Conservation (phyloP, 768 basidiomycete species). For the Kondoa subrosea region DNA sequence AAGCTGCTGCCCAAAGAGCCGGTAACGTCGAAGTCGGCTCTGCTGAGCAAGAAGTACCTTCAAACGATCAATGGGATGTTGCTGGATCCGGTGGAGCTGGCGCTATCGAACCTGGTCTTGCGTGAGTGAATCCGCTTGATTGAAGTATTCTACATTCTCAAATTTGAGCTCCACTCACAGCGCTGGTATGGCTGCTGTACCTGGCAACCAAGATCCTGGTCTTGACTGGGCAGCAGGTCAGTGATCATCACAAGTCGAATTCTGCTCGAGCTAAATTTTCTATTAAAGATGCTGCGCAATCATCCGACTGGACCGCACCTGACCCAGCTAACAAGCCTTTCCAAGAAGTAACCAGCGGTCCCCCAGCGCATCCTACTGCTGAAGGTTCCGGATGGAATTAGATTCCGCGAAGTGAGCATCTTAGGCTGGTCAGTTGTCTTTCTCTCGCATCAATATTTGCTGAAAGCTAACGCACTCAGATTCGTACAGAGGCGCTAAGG, state of each 20-base stretch:
- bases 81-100: slow-evolving; percentile 17
- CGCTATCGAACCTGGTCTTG: slow-evolving; percentile 6
- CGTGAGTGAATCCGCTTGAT: not conserved
- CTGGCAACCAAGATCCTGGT: slow-evolving; percentile 14
- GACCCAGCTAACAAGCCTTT: slow-evolving; percentile 5
- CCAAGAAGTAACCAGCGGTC: not conserved
- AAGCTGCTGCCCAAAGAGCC: slow-evolving; percentile 56
- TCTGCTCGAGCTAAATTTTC: too few species aligned
- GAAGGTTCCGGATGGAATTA: not conserved
- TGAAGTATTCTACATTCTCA: not conserved
- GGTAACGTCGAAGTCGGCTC: slow-evolving; percentile 40
- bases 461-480: not conserved
- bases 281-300: not conserved
- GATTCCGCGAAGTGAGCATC: not conserved
- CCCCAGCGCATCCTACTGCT: not conserved
- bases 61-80: slow-evolving; percentile 35
- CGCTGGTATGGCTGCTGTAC: slow-evolving; percentile 10
- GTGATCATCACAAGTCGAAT: too few species aligned
- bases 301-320: slow-evolving; percentile 18
- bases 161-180: slow-evolving; percentile 1
- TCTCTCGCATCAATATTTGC: not conserved
- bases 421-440: not conserved
- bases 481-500: not conserved
- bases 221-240: slow-evolving; percentile 19
- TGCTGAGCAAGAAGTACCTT: slow-evolving; percentile 32